Base-by-base conservation (phyloP, 148 eudicot genomes). In the Vaccinium macrocarpon region DNA sequence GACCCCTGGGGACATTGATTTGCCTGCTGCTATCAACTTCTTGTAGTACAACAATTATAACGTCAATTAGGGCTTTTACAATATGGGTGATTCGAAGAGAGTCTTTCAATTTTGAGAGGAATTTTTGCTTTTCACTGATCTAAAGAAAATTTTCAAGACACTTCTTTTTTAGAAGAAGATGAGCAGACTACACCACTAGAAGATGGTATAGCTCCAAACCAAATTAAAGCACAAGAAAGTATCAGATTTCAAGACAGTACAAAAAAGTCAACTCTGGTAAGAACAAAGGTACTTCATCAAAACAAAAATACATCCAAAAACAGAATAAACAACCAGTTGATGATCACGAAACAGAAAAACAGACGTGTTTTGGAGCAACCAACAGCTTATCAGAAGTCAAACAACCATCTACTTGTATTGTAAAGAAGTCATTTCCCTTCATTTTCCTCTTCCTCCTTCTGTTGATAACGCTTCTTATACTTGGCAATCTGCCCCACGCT, bases 401-500 rank as follows among this genome's bases (percentile, higher is more conserved):
- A 23, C 70, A 35, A 75, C n/a, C 49, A 76, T 84, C 76, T 62
- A 70, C 86, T 81, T 12, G 82, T 53, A 57, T 48, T 64, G 21
- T 2, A 56, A 55, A 75, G 21, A 75, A 25, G 55, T 84, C 72
- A 86, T 83, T 91, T 90, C 18, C 88, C 90, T 87, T 91, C 90
- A 15, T 84, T 89, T 64, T 86, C 89, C 82, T 9, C 72, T 66
- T 91, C 98, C 12, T 87, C 87, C 80, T 87, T 85, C 61, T 48
- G 86, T 78, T 86, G 94, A 84, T 92, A 93, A 46, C 97, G 95
- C 23, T 94, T 92, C 62, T 93, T 92, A 82, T 90, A 96, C 89
- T 92, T 96, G 82, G 95, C 97, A 66, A 95, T 89, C 90, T 91
- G 93, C 5, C 97, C 97, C 59, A 92, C 78, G 84, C 91, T 91